Evolutionary conservation across 2,329 filamentous ascomycete genomes (phyloP), one percentile per base, ranked within the genome.

Genomic region (Graphilbum ipis-grandicollis): DNA sequence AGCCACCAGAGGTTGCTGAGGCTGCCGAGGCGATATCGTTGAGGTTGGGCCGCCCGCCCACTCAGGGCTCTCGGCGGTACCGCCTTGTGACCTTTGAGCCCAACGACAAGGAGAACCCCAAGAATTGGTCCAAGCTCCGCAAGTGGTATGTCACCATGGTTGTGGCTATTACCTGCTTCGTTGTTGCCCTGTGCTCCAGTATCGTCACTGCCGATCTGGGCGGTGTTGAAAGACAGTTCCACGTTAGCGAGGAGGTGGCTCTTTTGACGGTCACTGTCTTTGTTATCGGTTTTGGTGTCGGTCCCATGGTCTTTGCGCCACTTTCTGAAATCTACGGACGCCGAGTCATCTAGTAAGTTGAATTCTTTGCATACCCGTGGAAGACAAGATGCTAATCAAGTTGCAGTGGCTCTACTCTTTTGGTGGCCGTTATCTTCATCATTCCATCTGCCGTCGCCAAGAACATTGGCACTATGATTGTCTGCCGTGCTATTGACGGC

Each of bases 61-160:
- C 38, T 1, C 31, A 36, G 1, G 48, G 46, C 32, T 46, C 50
- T 26, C 46, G 50, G 12, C 50, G 48, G 12, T 67, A 68, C 52
- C 58, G 59, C 45, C 71, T 79, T 4, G 68, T 76, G 34, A 61
- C 60, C 0, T 93, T 90, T 50, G 68, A 64, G 4, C 65, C 75
- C 3, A 60, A 74, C 40, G 82, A 90, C 51, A 68, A 71, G 0
- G 79, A 76, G 44, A 88, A 88, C 49, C 82, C 83, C 1, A 88
- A 88, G 64, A 90, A 88, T 55, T 90, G 80, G 80, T 72, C 68
- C 39, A 84, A 83, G 54, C 60, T 57, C 1, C 78, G 62, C 54
- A 90, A 86, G 56, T 88, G 82, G 81, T 82, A 77, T 49, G 77
- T 72, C 50, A 93, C 84, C 19, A 84, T 92, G 77, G 73, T 83